Base-by-base conservation (phyloP, 495 filamentous ascomycete genomes). In the Daldinia bambusicola region DNA sequence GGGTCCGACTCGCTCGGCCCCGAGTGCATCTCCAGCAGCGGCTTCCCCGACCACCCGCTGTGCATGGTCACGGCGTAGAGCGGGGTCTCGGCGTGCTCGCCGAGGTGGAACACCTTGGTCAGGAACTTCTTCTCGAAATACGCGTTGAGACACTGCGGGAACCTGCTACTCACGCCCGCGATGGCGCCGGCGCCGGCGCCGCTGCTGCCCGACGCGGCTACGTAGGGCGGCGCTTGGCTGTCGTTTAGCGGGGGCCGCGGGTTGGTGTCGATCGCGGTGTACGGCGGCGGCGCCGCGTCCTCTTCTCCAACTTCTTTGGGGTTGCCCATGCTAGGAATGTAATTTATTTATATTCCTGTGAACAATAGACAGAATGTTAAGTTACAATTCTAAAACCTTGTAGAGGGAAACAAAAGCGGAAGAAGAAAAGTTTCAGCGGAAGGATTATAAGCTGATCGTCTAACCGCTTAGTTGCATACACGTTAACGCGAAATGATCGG, bases 131-230 rank as follows among this genome's bases (percentile, higher is more conserved):
- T 64, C 2, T 30, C 20, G 9, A 64, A 51, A 58, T 78, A 78
- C 10, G 55, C 76, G 58, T 76, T 78, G 20, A 78, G 26, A 0
- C 61, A 37, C 36, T 60, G 66, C 13, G 76, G 76, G 34, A 78
- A 73, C 26, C 45, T 63, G 50, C 26, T 43, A 5, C n/a, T 43
- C 2, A 61, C 66, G 37, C 69, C 67, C 4, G 69, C 55, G 55
- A 66, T 20, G 16, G 31, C 10, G 38, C 38, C 48, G 0, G 22
- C 36, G 36, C 34, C 30, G 22, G 32, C 40, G 16, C 16, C 10
- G 68, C 64, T 55, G 55, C 18, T 20, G 69, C 67, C 6, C 64
- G 61, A 61, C 6, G 55, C 64, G 6, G 40, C 55, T 16, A 14
- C 16, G 57, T 43, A 60, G 38, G 40, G 16, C n/a, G 63, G 43